Conservation (phyloP, 768 basidiomycete species). For the Paxillus rubicundulus region DNA sequence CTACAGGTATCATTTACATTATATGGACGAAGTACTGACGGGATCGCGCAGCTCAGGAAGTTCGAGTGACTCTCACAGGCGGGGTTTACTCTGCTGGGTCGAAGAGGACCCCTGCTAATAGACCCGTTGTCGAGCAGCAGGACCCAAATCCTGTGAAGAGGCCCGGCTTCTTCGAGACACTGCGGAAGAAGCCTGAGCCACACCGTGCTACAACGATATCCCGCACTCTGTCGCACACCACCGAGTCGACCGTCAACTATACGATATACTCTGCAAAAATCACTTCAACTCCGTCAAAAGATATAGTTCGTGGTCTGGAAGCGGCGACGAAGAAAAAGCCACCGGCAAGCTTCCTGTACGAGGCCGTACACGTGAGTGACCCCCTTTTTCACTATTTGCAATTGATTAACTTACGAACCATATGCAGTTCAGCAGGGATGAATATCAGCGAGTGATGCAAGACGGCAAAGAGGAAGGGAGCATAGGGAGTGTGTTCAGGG, state of each 20-base stretch:
- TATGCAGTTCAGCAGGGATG: conserved; percentile 65
- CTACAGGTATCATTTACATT: neutral
- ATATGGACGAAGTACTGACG: neutral
- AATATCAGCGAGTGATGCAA: conserved; percentile 64
- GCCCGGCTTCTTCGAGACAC: conserved; percentile 1
- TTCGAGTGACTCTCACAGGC: conserved; percentile 72
- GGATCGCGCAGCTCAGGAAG: conserved; percentile 53
- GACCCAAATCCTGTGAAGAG: conserved; percentile 1
- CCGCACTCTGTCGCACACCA: neutral
- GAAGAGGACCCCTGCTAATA: conserved; percentile 43
- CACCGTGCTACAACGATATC: neutral
- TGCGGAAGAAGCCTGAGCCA: neutral
- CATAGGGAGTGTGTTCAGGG: conserved; percentile 67
- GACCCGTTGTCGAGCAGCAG: conserved; percentile 2
- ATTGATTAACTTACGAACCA: neutral
- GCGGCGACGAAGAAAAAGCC: conserved; percentile 91
- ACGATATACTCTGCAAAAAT: conserved; percentile 33
- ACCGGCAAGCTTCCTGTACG: conserved; percentile 65
- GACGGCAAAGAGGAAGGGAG: conserved; percentile 56
- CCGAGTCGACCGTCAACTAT: conserved; percentile 1
- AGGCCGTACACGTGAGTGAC: conserved; percentile 73
- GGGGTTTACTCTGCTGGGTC: conserved; percentile 72
- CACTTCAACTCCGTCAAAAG: conserved; percentile 55
- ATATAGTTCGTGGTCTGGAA: conserved; percentile 64
- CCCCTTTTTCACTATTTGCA: neutral